Conservation (phyloP, 306 rosid genomes). For the Quillaja saponaria region DNA sequence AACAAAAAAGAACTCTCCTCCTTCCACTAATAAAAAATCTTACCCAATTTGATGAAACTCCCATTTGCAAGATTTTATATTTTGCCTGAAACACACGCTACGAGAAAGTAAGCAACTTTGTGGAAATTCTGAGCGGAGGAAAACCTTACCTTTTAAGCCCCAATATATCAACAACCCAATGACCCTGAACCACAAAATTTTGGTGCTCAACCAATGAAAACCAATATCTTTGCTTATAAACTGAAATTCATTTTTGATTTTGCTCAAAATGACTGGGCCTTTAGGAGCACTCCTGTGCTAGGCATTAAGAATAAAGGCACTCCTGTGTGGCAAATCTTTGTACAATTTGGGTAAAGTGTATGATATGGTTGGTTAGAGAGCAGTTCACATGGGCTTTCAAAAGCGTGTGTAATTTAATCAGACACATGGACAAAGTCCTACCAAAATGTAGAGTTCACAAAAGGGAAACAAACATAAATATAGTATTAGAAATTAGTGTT, state of each 20-base stretch:
- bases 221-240: conserved; percentile 1
- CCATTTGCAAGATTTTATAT: conserved; percentile 4
- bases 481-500: background rate
- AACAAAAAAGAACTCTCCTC: conserved; percentile 29
- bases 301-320: conserved; percentile 14
- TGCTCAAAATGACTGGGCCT: background rate
- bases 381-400: conserved; percentile 57
- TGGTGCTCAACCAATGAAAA: conserved; percentile 23
- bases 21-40: conserved; percentile 1
- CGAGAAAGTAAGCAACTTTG: background rate
- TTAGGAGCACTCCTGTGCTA: conserved; percentile 13
- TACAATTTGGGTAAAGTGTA: conserved; percentile 8
- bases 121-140: conserved; percentile 24
- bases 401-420: conserved; percentile 32
- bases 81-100: conserved; percentile 43
- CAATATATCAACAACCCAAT: conserved; percentile 24
- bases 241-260: conserved; percentile 26
- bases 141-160: conserved; percentile 44
- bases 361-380: conserved; percentile 42
- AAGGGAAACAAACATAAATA: background rate
- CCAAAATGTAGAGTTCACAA: background rate
- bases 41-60: conserved; percentile 35
- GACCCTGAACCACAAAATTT: conserved; percentile 23
- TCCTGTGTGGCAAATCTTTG: conserved; percentile 20
- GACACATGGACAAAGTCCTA: background rate